Conservation (phyloP, 345 rosid genomes). For the Citrus trifoliata region DNA sequence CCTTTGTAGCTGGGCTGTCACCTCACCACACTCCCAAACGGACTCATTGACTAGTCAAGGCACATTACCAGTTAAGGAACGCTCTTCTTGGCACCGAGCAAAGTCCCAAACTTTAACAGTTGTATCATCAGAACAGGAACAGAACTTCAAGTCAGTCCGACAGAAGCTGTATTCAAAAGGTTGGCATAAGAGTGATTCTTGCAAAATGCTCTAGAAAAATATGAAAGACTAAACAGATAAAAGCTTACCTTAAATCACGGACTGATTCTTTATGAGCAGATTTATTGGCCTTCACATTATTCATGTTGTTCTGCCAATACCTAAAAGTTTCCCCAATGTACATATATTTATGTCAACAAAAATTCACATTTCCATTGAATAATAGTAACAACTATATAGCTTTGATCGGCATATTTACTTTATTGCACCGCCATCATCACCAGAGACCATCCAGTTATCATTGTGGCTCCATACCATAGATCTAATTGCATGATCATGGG, state of each 20-base stretch:
- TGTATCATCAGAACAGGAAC: slow-evolving; percentile 97
- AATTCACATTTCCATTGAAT: not conserved
- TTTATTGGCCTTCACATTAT: slow-evolving; percentile 92
- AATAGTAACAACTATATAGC: not conserved
- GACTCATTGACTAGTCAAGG: slow-evolving; percentile 9
- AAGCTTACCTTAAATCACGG: slow-evolving; percentile 72
- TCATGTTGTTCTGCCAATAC: slow-evolving; percentile 99
- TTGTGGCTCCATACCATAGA: slow-evolving; percentile 99
- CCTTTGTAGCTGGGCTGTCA: accelerated
- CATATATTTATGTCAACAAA: not conserved
- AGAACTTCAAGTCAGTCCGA: slow-evolving; percentile 96
- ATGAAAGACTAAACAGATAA: not conserved
- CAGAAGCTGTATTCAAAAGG: slow-evolving; percentile 80
- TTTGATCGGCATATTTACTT: slow-evolving; percentile 45
- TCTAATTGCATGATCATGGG: slow-evolving; percentile 98
- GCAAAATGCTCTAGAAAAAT: not conserved
- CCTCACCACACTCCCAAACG: too few species aligned
- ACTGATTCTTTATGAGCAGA: slow-evolving; percentile 97
- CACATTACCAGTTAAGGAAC: slow-evolving; percentile 90
- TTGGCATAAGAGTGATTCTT: slow-evolving; percentile 14
- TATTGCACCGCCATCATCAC: slow-evolving; percentile 96
- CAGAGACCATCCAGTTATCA: slow-evolving; percentile 98
- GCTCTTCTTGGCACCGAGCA: slow-evolving; percentile 90
- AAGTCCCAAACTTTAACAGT: slow-evolving; percentile 99
- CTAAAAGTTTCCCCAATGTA: slow-evolving; percentile 30